A percentile compares a stretch with the other conserved stretches of the same genome.
These are phyloP conservation scores for Russula lepida DNA, from an alignment of 768 basidiomycete species.

Conservation along the genomic window DNA sequence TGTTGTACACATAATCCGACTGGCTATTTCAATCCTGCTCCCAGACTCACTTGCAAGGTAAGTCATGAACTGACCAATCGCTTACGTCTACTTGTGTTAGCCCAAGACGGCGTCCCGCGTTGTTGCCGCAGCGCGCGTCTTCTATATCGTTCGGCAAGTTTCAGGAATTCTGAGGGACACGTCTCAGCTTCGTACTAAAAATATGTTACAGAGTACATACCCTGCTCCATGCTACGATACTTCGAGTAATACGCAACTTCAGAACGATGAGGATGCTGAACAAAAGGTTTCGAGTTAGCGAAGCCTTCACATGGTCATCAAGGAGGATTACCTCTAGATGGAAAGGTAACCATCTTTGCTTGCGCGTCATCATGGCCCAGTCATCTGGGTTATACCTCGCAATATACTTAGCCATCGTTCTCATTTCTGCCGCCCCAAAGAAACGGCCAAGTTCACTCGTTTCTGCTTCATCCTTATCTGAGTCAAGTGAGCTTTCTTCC, in stretches of 20 bases:
- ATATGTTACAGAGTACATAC: neutral
- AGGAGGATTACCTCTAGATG: conserved; percentile 37
- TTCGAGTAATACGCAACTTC: neutral
- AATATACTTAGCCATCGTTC: conserved; percentile 52
- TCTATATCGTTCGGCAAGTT: conserved; percentile 25
- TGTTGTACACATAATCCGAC: conserved; percentile 4
- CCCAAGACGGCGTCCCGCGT: conserved; percentile 24
- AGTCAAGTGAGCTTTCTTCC: conserved; percentile 23
- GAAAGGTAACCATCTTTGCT: conserved; percentile 51
- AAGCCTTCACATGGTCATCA: neutral
- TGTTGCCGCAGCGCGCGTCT: conserved; percentile 17
- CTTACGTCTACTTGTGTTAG: conserved; percentile 12
- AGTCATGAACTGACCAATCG: neutral
- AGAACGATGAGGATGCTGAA: conserved; percentile 13
- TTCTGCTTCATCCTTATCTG: conserved; percentile 28
- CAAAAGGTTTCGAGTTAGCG: neutral
- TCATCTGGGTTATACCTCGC: conserved; percentile 31
- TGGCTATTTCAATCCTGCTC: neutral
- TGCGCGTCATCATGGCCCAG: conserved; percentile 35
- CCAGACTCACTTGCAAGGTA: conserved; percentile 9
- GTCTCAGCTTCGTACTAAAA: neutral
- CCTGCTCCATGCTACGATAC: conserved; percentile 9
- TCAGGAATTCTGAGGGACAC: conserved; percentile 7
- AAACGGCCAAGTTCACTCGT: conserved; percentile 47
- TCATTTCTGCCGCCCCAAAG: conserved; percentile 55